Conservation (phyloP, 495 filamentous ascomycete genomes). For the Penicillium simplicissimum region DNA sequence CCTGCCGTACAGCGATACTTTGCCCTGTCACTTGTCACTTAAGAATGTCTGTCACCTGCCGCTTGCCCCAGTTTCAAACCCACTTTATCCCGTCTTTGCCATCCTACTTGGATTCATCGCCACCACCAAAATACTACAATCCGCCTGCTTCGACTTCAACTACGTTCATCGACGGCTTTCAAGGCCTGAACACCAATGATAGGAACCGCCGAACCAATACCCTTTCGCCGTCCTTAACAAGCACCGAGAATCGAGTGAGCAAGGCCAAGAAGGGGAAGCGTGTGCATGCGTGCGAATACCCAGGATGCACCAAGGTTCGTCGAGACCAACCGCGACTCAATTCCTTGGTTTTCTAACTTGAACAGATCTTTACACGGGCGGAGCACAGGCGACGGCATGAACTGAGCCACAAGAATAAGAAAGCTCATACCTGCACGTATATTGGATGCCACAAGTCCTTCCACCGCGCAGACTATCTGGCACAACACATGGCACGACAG, state of each 20-base stretch:
- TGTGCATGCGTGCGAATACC: constrained; percentile 68
- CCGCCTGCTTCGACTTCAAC: neutral
- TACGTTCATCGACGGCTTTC: neutral
- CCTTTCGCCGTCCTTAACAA: constrained; percentile 55
- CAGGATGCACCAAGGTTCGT: constrained; percentile 62
- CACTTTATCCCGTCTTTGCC: constrained; percentile 4
- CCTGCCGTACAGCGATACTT: neutral
- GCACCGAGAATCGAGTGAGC: constrained; percentile 68
- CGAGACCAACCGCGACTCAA: constrained; percentile 32
- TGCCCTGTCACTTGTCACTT: neutral
- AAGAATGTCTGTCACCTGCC: constrained; percentile 11
- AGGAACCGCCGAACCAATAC: neutral
- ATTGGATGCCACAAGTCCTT: constrained; percentile 22
- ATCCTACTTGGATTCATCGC: constrained; percentile 1
- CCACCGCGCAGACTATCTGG: constrained; percentile 24
- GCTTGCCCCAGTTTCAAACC: constrained; percentile 7
- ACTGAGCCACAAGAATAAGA: constrained; percentile 19
- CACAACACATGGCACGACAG: constrained; percentile 21
- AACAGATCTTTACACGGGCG: constrained; percentile 74
- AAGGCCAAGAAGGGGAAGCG: constrained; percentile 80
- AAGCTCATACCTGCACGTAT: constrained; percentile 13
- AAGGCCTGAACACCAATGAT: neutral
- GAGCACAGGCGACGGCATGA: constrained; percentile 57
- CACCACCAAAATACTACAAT: neutral
- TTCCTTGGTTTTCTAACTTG: constrained; percentile 54